Percentiles rank a stretch among this genome's conserved stretches.
phyloP scores from a whole-genome alignment of 164 flowering plant genomes.

The Hamamelis virginiana region DNA sequence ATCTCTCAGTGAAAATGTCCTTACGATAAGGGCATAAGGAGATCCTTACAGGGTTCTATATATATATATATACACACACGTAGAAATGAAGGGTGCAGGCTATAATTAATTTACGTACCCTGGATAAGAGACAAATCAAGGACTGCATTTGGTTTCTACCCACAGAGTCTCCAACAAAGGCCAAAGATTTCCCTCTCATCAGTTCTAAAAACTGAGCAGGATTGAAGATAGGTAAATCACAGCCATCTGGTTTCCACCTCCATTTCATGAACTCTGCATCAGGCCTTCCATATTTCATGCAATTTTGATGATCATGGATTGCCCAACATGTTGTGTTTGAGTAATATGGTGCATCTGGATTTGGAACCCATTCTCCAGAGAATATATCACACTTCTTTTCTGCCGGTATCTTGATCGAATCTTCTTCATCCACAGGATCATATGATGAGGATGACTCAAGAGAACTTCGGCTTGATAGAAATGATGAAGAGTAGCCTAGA shows the following conservation, averaged over 20 bases:
- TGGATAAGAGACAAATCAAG: conserved; percentile 68
- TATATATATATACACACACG: too few species aligned
- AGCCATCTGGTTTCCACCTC: conserved; percentile 79
- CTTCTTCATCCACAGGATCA: neutral
- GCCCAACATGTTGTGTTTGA: conserved; percentile 64
- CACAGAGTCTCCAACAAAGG: conserved; percentile 82
- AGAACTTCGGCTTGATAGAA: conserved; percentile 9
- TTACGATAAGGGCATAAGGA: too few species aligned
- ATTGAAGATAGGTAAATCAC: conserved; percentile 61
- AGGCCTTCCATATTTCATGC: conserved; percentile 74
- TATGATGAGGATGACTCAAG: neutral
- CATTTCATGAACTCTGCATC: conserved; percentile 65
- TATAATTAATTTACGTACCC: too few species aligned
- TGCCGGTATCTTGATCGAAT: neutral
- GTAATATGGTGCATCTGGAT: conserved; percentile 62
- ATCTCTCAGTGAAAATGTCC: too few species aligned
- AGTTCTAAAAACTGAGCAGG: conserved; percentile 57
- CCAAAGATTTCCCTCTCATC: conserved; percentile 59
- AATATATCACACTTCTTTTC: conserved; percentile 49
- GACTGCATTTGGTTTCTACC: conserved; percentile 85
- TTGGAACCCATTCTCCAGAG: conserved; percentile 69
- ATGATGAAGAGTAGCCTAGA: neutral
- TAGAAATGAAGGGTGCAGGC: too few species aligned
- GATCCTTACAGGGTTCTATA: too few species aligned
- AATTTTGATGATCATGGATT: conserved; percentile 74